phyloP scores from a whole-genome alignment of 2,329 filamentous ascomycete species.

The Didymella pomorum region DNA sequence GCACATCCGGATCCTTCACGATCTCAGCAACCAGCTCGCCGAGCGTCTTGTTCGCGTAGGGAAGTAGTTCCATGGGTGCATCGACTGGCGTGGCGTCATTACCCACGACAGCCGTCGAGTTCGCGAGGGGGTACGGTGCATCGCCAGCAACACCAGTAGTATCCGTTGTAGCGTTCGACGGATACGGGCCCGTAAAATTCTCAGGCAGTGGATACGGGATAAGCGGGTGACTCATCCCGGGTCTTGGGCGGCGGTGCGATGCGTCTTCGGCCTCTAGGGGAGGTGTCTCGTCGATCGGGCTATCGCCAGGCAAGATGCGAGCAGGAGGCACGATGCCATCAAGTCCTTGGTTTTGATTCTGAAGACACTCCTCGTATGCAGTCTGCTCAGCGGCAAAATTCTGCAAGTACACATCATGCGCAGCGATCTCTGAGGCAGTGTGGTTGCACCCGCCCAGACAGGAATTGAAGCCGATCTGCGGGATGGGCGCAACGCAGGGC shows the following conservation, averaged over 20 bases:
- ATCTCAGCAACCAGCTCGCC: constrained; percentile 13
- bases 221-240: constrained; percentile 3
- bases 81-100: not conserved
- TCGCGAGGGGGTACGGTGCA: not conserved
- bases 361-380: constrained; percentile 2
- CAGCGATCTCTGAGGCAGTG: constrained; percentile 8
- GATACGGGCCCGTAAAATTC: constrained; percentile 8
- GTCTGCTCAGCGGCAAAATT: constrained; percentile 4
- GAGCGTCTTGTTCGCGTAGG: constrained; percentile 16
- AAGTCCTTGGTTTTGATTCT: not conserved
- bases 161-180: not conserved
- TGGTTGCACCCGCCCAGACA: constrained; percentile 16
- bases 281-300: not conserved
- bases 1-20: not conserved
- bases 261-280: constrained; percentile 8
- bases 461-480: constrained; percentile 14
- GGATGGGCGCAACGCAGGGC: constrained; percentile 6
- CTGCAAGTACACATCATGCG: constrained; percentile 7
- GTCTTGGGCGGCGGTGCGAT: constrained; percentile 6
- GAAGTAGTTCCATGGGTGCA: not conserved
- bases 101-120: not conserved
- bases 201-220: constrained; percentile 6
- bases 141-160: not conserved
- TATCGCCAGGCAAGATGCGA: not conserved
- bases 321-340: not conserved